Evolutionary conservation across 2,329 filamentous ascomycete genomes (phyloP), one percentile per base, ranked within the genome.

Genomic region (Fusarium staphyleae): DNA sequence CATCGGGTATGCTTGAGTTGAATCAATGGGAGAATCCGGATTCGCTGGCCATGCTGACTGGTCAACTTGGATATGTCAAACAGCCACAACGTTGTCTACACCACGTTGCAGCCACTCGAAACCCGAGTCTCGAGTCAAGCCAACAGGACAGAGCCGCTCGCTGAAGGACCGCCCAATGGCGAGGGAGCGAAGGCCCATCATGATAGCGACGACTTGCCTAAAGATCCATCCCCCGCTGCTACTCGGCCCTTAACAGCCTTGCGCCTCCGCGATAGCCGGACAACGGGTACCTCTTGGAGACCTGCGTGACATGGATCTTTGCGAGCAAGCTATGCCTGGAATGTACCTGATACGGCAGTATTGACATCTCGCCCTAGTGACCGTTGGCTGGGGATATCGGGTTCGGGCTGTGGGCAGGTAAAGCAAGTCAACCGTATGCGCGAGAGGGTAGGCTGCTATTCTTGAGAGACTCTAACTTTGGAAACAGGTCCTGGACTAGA

Each of bases 381-480:
- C 65, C 65, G 65, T 67, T 67, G 59, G 49, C 56, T 44, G 36
- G 60, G 57, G 49, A 51, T 51, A 18, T 32, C 28, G 28, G 37
- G 48, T 50, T 40, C 43, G 51, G 48, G 53, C 43, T 19, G 34
- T 22, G 32, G 41, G 39, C 54, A 52, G 52, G 55, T 48, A 57
- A 63, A 50, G 51, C 47, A 56, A 46, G 50, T 47, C 41, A 41
- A 42, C 52, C 46, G 47, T 47, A 13, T 55, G 53, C 53, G 62
- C 46, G 42, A 35, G 32, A 33, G 48, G 45, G 51, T 26, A 58
- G 60, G 41, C 45, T 40, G 26, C 19, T 14, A n/a, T n/a, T n/a
- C 28, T 22, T 22, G 19, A 24, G 28, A 18, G 24, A 29, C 16
- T 37, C 28, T 37, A 37, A 45, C 33, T 29, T 30, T 16, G 40